Base-by-base conservation (phyloP, 2,329 filamentous ascomycete species). In the Clarireedia hainanense region DNA sequence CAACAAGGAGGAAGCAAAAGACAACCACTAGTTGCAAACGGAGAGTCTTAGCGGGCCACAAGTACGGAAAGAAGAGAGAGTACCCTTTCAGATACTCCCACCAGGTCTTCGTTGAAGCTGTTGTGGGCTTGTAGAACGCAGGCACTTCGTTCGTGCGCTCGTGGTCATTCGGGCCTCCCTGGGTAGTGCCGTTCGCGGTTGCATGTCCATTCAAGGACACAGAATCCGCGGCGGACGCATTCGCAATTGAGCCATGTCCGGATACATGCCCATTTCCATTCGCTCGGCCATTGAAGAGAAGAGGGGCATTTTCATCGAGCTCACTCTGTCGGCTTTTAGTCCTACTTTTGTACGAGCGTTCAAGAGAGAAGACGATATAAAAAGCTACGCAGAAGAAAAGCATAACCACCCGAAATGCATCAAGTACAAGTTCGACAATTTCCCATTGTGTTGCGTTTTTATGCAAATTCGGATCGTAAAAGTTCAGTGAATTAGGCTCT, bases 1-100 rank as follows among this genome's bases (percentile, higher is more conserved):
- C 71, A 55, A 97, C 83, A 48, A 99, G 79, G 37, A 83, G 52
- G 67, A 97, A 91, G 72, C 94, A 97, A 48, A 91, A 65, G 20
- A 95, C 70, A 20, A 96, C 90, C 54, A 91, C 80, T 24, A 90
- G 62, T 73, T 96, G 86, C 55, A 99, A 76, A 61, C 77, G 80
- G 39, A 78, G 74, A 50, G 89, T 85, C 67, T 92, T 92, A 65
- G 85, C 87, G 0, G 94, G 94, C 94, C 94, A 99, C 57, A 97
- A 81, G 68, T 97, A 99, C 0, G 91, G 92, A 69, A 97, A 95
- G 73, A 99, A 96, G 51, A 96, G 77, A 12, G 86, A 88, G 71
- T 97, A 99, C 47, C 92, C 91, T 61, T 86, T 85, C 58, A 96
- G 76, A 70, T 99, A 99, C 68, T 97, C 91, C 84, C 88, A 95